phyloP scores from a whole-genome alignment of 2,329 filamentous ascomycete genomes.

The Diaporthe vexans region DNA sequence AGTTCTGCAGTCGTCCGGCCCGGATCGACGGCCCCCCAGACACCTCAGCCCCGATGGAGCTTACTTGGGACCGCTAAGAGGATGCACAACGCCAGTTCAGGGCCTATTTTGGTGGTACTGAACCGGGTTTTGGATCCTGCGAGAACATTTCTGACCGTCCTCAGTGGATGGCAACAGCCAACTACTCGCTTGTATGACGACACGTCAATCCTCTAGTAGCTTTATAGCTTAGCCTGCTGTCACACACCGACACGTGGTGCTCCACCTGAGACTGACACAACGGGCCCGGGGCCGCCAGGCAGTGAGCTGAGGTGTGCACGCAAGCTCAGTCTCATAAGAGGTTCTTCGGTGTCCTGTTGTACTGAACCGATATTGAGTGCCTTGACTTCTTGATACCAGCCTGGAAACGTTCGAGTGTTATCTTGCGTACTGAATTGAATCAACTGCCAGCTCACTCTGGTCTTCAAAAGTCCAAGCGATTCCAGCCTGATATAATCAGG shows the following conservation, averaged over 20 bases:
- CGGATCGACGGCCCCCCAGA: not conserved
- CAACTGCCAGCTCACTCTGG: not conserved
- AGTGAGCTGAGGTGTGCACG: constrained; percentile 3
- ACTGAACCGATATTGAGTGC: too few relatives aligned
- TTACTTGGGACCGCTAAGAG: not conserved
- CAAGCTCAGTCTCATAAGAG: not conserved
- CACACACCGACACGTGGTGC: constrained; percentile 22
- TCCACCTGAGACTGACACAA: constrained; percentile 2
- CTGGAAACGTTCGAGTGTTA: not conserved
- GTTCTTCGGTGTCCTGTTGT: not conserved
- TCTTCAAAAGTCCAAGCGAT: not conserved
- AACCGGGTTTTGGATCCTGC: constrained; percentile 6
- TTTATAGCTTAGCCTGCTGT: not conserved
- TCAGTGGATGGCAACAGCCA: not conserved
- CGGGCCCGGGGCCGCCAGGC: constrained; percentile 8
- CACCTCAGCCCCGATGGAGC: not conserved
- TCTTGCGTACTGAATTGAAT: too few relatives aligned
- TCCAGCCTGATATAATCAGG: not conserved
- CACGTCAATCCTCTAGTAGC: constrained; percentile 20
- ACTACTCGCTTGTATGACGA: not conserved
- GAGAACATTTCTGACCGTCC: not conserved
- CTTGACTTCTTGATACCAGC: not conserved
- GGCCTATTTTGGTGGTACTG: constrained; percentile 9
- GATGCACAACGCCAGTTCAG: not conserved
- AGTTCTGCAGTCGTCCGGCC: constrained; percentile 21